phyloP scores from a whole-genome alignment of 2,329 filamentous ascomycete species.

The Alternaria tenuissima region DNA sequence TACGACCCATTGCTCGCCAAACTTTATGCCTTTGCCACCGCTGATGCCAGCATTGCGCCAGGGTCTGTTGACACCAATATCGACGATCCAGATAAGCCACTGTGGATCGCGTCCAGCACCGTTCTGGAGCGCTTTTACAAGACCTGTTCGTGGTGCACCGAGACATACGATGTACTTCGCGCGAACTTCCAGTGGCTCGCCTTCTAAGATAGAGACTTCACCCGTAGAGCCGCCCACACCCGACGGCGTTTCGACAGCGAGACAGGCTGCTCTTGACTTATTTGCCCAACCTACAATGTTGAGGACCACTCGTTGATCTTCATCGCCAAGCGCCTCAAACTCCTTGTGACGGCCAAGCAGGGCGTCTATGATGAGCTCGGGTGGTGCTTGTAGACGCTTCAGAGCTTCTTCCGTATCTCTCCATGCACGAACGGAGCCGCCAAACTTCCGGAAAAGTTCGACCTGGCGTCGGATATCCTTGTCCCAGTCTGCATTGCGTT shows the following conservation, averaged over 20 bases:
- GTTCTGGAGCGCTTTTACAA: slow-evolving; percentile 77
- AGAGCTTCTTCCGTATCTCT: slow-evolving; percentile 63
- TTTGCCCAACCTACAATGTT: slow-evolving; percentile 95
- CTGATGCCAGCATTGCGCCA: slow-evolving; percentile 87
- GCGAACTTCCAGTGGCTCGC: slow-evolving; percentile 78
- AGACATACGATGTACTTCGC: slow-evolving; percentile 85
- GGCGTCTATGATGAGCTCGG: slow-evolving; percentile 87
- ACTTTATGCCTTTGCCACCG: slow-evolving; percentile 84
- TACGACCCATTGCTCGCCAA: slow-evolving; percentile 86
- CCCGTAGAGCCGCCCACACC: slow-evolving; percentile 81
- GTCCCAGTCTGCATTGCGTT: slow-evolving; percentile 81
- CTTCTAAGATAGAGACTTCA: slow-evolving; percentile 69
- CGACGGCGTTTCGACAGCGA: slow-evolving; percentile 91
- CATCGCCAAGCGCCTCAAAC: slow-evolving; percentile 85
- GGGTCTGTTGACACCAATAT: slow-evolving; percentile 84
- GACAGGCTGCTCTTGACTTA: slow-evolving; percentile 79
- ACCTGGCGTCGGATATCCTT: slow-evolving; percentile 83
- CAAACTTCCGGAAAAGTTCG: slow-evolving; percentile 82
- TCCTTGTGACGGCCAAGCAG: slow-evolving; percentile 85
- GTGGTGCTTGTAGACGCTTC: slow-evolving; percentile 67
- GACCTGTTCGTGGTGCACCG: slow-evolving; percentile 84
- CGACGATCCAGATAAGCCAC: slow-evolving; percentile 85
- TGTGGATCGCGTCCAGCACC: slow-evolving; percentile 61
- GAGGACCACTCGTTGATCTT: slow-evolving; percentile 83
- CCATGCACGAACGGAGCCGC: slow-evolving; percentile 74